These are phyloP conservation scores for Lepidium didymum DNA, from an alignment of 345 rosid species.

Conservation along the genomic window DNA sequence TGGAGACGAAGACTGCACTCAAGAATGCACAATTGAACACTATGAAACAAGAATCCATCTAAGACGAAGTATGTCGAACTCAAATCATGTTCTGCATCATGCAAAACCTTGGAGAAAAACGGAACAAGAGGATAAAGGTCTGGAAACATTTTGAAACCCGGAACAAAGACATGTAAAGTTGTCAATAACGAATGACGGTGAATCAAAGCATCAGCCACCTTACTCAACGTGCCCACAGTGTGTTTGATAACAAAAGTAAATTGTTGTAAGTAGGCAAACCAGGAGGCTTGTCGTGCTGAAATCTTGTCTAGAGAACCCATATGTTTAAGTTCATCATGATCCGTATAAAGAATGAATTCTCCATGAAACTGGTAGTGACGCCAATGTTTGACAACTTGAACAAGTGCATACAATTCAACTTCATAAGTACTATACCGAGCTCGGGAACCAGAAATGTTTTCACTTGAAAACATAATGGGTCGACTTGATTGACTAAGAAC, in stretches of 20 bases:
- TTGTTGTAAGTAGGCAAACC: neutral
- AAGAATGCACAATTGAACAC: neutral
- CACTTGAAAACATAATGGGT: neutral
- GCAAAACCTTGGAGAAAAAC: neutral
- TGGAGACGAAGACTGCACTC: neutral
- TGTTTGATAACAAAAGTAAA: neutral
- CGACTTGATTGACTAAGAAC: too few relatives aligned
- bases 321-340: neutral
- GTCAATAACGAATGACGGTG: too few relatives aligned
- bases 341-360: neutral
- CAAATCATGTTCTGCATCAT: accelerated
- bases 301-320: neutral
- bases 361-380: neutral
- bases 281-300: neutral
- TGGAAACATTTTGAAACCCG: too few relatives aligned
- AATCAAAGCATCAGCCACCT: neutral
- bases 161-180: too few relatives aligned
- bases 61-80: too few relatives aligned
- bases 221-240: neutral
- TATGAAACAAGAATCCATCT: neutral
- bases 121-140: too few relatives aligned
- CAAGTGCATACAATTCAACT: too few relatives aligned
- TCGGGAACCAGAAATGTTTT: neutral
- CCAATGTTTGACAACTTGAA: too few relatives aligned
- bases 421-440: neutral